Evolutionary conservation across 75 land plant species (phyloP).

Genomic region (Larix kaempferi): DNA sequence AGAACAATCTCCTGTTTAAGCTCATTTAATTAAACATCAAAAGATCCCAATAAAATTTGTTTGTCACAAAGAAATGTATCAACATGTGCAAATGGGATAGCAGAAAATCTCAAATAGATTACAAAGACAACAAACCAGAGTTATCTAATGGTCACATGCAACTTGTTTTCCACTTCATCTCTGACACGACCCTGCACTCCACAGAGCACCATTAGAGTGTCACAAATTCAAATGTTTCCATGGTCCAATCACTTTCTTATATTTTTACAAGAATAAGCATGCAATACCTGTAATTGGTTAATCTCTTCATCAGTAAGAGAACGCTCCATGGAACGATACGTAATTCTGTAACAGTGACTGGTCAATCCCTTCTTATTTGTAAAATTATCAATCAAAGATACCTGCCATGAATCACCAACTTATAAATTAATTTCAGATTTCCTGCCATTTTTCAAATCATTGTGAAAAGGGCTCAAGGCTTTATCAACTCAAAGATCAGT

Average conservation of each 20-base stretch:
- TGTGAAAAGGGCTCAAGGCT: background rate
- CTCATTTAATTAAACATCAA: no score
- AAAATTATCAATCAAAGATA: conserved; percentile 76
- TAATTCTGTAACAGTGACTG: conserved; percentile 91
- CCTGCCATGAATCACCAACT: conserved; percentile 35
- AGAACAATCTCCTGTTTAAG: no score
- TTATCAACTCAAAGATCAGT: background rate
- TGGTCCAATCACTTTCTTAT: background rate
- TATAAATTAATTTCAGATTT: background rate
- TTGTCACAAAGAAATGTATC: no score
- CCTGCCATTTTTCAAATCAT: background rate
- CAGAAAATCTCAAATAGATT: no score
- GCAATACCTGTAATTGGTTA: conserved; percentile 72
- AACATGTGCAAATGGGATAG: no score
- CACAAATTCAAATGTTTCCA: background rate
- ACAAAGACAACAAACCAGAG: no score
- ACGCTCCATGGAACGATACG: conserved; percentile 95
- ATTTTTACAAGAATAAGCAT: background rate
- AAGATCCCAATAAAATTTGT: no score
- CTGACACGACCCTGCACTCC: conserved; percentile 68
- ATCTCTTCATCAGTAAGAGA: conserved; percentile 98
- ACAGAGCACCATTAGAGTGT: background rate
- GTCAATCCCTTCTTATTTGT: conserved; percentile 95
- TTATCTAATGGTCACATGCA: conserved; percentile 76
- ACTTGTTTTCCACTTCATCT: conserved; percentile 74